phyloP scores from a whole-genome alignment of 2,329 filamentous ascomycete species.

The Ophiocordyceps polyrhachis-furcata region DNA sequence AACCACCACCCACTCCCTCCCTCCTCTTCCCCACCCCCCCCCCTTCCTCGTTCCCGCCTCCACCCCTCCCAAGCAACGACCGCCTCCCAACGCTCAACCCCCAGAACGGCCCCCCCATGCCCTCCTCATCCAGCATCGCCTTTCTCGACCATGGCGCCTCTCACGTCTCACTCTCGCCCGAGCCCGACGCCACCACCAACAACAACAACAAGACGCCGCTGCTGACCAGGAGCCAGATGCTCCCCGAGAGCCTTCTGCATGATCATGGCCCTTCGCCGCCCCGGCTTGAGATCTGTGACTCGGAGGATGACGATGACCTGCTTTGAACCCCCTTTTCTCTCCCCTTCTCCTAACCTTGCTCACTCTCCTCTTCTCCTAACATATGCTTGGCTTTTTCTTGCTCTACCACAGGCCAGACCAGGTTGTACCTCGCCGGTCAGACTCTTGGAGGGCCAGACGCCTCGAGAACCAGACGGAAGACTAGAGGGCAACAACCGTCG shows the following conservation, averaged over 20 bases:
- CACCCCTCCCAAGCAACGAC: conserved; percentile 19
- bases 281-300: conserved; percentile 17
- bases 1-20: background rate
- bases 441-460: no score
- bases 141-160: conserved; percentile 10
- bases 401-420: no score
- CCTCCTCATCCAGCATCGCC: conserved; percentile 7
- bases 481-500: no score
- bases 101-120: conserved; percentile 8
- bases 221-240: conserved; percentile 30
- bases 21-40: conserved; percentile 2
- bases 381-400: no score
- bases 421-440: no score
- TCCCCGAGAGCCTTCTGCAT: conserved; percentile 26
- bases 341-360: background rate
- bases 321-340: conserved; percentile 3
- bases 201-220: conserved; percentile 22
- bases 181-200: conserved; percentile 10
- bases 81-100: conserved; percentile 16
- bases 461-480: no score
- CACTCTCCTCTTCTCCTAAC: background rate
- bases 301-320: conserved; percentile 12
- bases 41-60: background rate
- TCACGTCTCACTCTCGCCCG: conserved; percentile 1
- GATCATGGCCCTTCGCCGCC: conserved; percentile 13